These are phyloP conservation scores for Echites panduratus DNA, from an alignment of 257 asterid species.

Conservation along the genomic window DNA sequence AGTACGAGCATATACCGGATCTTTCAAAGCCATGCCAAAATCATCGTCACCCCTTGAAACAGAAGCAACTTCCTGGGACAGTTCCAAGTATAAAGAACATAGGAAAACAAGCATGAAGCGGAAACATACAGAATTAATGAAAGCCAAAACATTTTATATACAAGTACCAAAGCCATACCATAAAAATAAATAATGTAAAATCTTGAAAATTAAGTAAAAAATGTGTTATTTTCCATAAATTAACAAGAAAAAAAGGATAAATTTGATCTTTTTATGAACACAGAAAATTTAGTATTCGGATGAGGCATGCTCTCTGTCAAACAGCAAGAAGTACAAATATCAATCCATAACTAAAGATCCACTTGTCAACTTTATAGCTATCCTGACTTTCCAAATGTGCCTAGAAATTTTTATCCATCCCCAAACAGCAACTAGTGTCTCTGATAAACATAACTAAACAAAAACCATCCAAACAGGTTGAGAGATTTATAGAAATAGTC, in stretches of 20 bases:
- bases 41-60: conserved; percentile 50
- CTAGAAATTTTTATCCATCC: background rate
- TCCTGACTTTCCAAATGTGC: background rate
- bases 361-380: background rate
- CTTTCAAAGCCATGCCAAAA: conserved; percentile 51
- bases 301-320: background rate
- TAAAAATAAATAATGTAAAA: background rate
- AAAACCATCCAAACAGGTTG: background rate
- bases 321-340: background rate
- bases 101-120: conserved; percentile 1
- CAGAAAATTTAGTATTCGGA: background rate
- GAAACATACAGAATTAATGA: background rate
- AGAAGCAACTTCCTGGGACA: conserved; percentile 68
- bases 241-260: background rate
- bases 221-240: background rate
- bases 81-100: conserved; percentile 11
- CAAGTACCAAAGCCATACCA: background rate
- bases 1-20: conserved; percentile 43
- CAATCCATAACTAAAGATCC: background rate
- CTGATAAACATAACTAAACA: background rate
- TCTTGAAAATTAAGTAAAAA: background rate
- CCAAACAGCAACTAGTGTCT: background rate
- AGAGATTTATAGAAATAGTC: background rate
- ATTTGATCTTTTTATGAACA: background rate
- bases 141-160: background rate